Percentiles rank a stretch among this genome's conserved stretches.
Conservation (phyloP, 176 grass and related monocot species). For the Bothriochloa decipiens region DNA sequence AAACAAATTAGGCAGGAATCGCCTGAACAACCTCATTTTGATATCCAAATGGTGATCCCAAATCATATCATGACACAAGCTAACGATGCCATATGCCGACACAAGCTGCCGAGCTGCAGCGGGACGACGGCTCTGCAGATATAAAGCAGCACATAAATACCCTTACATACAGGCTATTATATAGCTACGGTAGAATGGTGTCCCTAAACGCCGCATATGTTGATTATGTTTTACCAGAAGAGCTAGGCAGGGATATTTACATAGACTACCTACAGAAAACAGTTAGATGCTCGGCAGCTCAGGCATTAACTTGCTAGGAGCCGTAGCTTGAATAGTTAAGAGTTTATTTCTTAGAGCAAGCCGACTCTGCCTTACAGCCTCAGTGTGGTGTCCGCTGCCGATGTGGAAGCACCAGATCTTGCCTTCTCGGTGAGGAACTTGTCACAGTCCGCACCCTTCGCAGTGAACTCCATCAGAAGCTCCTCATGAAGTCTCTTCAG, state of each 20-base stretch:
- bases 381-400: constrained; percentile 45
- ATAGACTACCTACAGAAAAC: constrained; percentile 39
- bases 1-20: neutral
- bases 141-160: neutral
- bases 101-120: neutral
- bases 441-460: constrained; percentile 64
- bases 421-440: constrained; percentile 50
- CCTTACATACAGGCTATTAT: neutral
- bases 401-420: constrained; percentile 11
- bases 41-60: constrained; percentile 11
- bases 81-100: neutral
- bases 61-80: neutral
- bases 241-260: constrained; percentile 43
- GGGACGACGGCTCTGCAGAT: neutral
- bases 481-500: constrained; percentile 68
- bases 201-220: constrained; percentile 16
- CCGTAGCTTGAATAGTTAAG: constrained; percentile 12
- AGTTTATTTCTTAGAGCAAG: constrained; percentile 24
- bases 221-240: constrained; percentile 18
- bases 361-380: constrained; percentile 36
- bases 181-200: neutral
- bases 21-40: neutral
- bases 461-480: constrained; percentile 63
- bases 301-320: neutral
- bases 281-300: constrained; percentile 27